Evolutionary conservation across 192 early-diverging fungal genomes (phyloP), one percentile per base, ranked within the genome.

Genomic region (Rhizophagus prolifer): DNA sequence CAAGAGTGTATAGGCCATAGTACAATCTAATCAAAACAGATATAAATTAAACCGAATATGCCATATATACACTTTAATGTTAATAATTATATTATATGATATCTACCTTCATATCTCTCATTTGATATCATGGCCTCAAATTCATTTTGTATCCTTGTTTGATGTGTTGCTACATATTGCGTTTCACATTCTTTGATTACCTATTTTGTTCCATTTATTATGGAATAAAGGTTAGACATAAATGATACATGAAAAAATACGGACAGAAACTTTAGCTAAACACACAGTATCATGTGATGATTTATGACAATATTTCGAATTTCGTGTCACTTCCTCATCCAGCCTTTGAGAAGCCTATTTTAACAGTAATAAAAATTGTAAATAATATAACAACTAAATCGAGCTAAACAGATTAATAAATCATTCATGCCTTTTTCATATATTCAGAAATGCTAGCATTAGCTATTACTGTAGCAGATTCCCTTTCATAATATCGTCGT

Each of bases 91-190:
- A 19, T 28, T 10, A 30, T 50, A 46, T 46, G 9, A 65, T 13
- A 46, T 46, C 19, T 75, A 91, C 90, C 91, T 75, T 88, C 84
- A 58, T 83, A 88, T 41, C 79, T 75, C 58, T 92, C 92, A 31
- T 87, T 72, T 9, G 81, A 79, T 26, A 96, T 78, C 91, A 96
- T 94, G 9, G 41, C 76, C 47, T 86, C 85, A 81, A 96, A 92
- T 76, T 93, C 93, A 23, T 82, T 73, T 47, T 92, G 82, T 58
- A 96, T 90, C 21, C 79, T 79, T 28, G 79, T 63, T 79, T 89
- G 82, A 80, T 96, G 91, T 9, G 83, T 88, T 2, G 90, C 80
- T 34, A 95, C 86, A 74, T 92, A 96, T 72, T 94, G 91, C 3
- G 84, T 81, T 77, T 94, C 91, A 70, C 89, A 94, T 78, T 92